Evolutionary conservation across 257 asterid species (phyloP).

Genomic region (Salvia rosmarinus): DNA sequence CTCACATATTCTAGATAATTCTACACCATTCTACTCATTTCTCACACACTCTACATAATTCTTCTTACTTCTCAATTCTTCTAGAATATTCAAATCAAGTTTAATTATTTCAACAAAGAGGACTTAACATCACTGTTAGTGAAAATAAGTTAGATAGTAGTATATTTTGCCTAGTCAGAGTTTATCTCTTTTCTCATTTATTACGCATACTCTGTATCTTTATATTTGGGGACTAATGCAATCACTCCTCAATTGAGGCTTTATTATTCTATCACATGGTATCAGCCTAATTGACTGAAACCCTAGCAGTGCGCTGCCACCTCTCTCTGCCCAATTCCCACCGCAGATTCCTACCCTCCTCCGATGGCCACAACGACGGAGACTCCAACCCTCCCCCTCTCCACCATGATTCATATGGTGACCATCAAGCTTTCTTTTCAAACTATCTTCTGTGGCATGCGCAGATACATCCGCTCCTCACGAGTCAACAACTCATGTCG

Average conservation of each 20-base stretch:
- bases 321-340: background rate
- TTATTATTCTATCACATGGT: background rate
- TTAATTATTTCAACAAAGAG: no score
- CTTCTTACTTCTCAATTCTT: no score
- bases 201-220: background rate
- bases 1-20: no score
- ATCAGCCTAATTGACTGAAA: slow-evolving; percentile 5
- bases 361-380: background rate
- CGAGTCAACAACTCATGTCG: background rate
- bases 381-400: background rate
- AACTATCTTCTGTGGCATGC: background rate
- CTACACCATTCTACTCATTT: no score
- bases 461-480: background rate
- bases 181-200: no score
- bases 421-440: background rate
- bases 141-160: no score
- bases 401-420: no score
- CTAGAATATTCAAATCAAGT: no score
- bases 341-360: background rate
- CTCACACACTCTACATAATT: no score
- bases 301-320: background rate
- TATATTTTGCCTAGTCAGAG: no score
- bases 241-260: background rate
- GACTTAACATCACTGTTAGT: no score
- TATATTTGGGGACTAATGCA: background rate